Evolutionary conservation across 805 yeast genomes (phyloP).

Genomic region (Jamesozyma spencerorum): DNA sequence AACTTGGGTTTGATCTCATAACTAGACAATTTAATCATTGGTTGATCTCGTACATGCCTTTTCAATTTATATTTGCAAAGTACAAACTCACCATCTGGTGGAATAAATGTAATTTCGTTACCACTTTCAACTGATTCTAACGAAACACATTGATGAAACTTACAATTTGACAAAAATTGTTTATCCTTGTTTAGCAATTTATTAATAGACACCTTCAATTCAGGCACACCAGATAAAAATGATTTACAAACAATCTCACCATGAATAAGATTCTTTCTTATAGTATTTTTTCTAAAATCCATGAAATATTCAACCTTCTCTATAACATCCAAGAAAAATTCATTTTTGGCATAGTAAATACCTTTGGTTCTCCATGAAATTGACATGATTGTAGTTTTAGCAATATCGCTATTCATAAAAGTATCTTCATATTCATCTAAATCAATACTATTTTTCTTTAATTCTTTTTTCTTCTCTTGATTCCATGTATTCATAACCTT

Average conservation of each 20-base stretch:
- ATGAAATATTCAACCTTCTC: slow-evolving; percentile 66
- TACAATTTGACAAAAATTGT: slow-evolving; percentile 51
- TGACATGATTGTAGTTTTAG: slow-evolving; percentile 67
- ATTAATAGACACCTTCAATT: slow-evolving; percentile 65
- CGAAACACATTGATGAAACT: slow-evolving; percentile 84
- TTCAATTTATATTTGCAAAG: slow-evolving; percentile 35
- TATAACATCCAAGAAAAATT: slow-evolving; percentile 77
- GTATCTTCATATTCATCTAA: slow-evolving; percentile 16
- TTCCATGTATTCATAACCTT: slow-evolving; percentile 8
- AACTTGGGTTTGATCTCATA: slow-evolving; percentile 21
- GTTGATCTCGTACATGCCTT: slow-evolving; percentile 29
- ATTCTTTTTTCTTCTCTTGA: slow-evolving; percentile 3
- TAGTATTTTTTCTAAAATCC: slow-evolving; percentile 48
- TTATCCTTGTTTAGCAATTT: slow-evolving; percentile 41
- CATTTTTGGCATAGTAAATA: slow-evolving; percentile 77
- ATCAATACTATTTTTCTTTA: slow-evolving; percentile 2
- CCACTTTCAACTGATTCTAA: slow-evolving; percentile 51
- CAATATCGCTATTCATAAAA: slow-evolving; percentile 59
- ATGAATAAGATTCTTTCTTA: slow-evolving; percentile 55
- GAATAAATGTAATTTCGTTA: slow-evolving; percentile 58
- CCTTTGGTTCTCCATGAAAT: slow-evolving; percentile 93
- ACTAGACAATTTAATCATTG: slow-evolving; percentile 29
- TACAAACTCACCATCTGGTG: slow-evolving; percentile 83
- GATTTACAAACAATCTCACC: slow-evolving; percentile 70
- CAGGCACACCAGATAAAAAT: slow-evolving; percentile 87